Percentiles rank a stretch among this genome's conserved stretches.
phyloP scores from a whole-genome alignment of 1,139 yeast genomes.

The Debaryomyces udenii region DNA sequence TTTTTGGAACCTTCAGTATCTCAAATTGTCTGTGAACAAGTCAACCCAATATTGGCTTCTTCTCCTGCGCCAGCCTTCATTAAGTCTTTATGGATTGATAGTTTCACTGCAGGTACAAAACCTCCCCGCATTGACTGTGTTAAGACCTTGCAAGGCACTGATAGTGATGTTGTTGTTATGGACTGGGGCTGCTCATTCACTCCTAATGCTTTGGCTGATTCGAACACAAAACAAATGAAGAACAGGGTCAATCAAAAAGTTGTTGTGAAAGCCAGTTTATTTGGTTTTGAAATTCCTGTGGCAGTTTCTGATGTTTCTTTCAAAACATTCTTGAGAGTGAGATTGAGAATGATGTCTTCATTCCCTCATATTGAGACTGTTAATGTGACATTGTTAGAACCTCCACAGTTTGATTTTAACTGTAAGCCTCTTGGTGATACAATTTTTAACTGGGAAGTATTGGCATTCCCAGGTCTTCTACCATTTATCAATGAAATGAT shows the following conservation, averaged over 20 bases:
- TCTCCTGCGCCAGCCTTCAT: constrained; percentile 83
- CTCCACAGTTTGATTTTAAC: constrained; percentile 85
- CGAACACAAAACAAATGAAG: constrained; percentile 80
- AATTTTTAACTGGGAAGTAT: constrained; percentile 82
- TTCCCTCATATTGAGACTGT: constrained; percentile 94
- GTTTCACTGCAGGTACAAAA: constrained; percentile 90
- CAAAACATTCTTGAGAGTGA: constrained; percentile 70
- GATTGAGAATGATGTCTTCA: constrained; percentile 84
- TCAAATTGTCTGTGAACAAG: constrained; percentile 82
- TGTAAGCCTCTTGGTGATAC: constrained; percentile 74
- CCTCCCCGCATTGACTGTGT: constrained; percentile 92
- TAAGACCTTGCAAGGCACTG: constrained; percentile 84
- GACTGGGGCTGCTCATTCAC: constrained; percentile 91
- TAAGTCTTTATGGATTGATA: constrained; percentile 80
- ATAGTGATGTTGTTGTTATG: constrained; percentile 92
- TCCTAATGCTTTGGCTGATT: constrained; percentile 85
- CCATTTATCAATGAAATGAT: constrained; percentile 84
- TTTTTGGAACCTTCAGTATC: constrained; percentile 89
- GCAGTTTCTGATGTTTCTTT: constrained; percentile 64
- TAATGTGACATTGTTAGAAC: constrained; percentile 78
- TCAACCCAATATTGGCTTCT: constrained; percentile 74
- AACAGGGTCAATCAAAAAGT: constrained; percentile 81
- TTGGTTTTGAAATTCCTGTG: constrained; percentile 68
- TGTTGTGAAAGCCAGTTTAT: constrained; percentile 65
- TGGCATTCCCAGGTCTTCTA: constrained; percentile 82